A percentile compares a stretch with the other conserved stretches of the same genome.
phyloP scores from a whole-genome alignment of 805 yeast genomes.

The Diddensiella transvaalensis region DNA sequence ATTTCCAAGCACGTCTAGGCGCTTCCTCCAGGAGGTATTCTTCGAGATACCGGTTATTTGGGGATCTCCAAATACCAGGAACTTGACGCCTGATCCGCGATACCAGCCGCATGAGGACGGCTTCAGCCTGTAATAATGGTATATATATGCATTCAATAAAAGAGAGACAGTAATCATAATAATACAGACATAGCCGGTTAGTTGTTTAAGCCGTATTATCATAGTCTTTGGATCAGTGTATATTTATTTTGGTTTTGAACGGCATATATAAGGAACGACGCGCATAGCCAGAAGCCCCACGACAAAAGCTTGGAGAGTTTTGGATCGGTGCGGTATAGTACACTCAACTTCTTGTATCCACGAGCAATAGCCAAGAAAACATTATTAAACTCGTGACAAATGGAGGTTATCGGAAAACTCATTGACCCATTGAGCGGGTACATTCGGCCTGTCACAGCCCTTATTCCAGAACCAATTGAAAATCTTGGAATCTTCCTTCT shows the following conservation, averaged over 20 bases:
- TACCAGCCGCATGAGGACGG: conserved; percentile 23
- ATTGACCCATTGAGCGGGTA: conserved; percentile 18
- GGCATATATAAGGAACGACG: no score
- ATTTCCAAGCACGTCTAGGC: conserved; percentile 84
- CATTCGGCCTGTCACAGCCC: conserved; percentile 19
- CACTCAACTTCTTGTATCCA: no score
- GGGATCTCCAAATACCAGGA: conserved; percentile 92
- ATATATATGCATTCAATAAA: conserved; percentile 58
- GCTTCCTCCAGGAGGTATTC: conserved; percentile 62
- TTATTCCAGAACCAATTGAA: conserved; percentile 26
- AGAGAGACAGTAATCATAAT: conserved; percentile 40
- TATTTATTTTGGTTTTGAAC: background rate
- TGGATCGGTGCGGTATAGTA: no score
- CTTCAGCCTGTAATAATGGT: conserved; percentile 47
- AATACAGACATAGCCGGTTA: background rate
- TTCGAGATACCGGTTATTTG: conserved; percentile 90
- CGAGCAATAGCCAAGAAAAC: no score
- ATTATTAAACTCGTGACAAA: no score
- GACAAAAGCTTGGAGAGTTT: no score
- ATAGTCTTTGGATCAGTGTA: no score
- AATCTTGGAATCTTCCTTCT: conserved; percentile 21
- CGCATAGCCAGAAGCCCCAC: no score
- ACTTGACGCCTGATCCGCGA: conserved; percentile 44
- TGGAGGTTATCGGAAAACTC: conserved; percentile 15
- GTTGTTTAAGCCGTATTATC: background rate